Evolutionary conservation across 768 basidiomycete genomes (phyloP).

Genomic region (Hericium erinaceus): DNA sequence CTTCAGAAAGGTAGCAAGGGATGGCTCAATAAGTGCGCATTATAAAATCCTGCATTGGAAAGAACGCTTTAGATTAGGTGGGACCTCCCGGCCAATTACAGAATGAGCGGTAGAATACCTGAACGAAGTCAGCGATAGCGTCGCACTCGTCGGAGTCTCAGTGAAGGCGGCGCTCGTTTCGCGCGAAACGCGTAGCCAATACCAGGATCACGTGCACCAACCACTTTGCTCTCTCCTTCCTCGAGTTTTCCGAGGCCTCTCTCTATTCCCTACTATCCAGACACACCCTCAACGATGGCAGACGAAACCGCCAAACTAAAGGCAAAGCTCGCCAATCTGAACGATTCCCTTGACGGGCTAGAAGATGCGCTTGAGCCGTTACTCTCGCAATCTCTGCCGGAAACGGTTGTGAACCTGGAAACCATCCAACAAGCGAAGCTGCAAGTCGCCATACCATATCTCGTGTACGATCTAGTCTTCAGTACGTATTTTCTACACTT

Average conservation of each 20-base stretch:
- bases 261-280: background rate
- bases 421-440: conserved; percentile 76
- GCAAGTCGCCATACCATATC: conserved; percentile 71
- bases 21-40: no score
- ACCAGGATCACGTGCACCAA: no score
- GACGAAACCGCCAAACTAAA: conserved; percentile 27
- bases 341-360: conserved; percentile 56
- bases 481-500: conserved; percentile 35
- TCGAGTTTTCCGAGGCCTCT: background rate
- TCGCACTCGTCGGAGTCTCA: no score
- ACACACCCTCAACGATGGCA: conserved; percentile 21
- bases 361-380: conserved; percentile 60
- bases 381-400: conserved; percentile 56
- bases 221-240: no score
- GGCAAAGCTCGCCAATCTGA: conserved; percentile 36
- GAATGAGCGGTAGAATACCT: no score
- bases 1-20: no score
- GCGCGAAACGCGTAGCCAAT: no score
- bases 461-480: conserved; percentile 79
- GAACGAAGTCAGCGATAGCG: no score
- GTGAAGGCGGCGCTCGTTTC: no score
- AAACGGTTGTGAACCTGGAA: conserved; percentile 54
- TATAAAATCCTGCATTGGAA: no score
- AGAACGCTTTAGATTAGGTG: no score
- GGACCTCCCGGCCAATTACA: no score